Conservation (phyloP, 345 rosid genomes). For the Camelina laxa region DNA sequence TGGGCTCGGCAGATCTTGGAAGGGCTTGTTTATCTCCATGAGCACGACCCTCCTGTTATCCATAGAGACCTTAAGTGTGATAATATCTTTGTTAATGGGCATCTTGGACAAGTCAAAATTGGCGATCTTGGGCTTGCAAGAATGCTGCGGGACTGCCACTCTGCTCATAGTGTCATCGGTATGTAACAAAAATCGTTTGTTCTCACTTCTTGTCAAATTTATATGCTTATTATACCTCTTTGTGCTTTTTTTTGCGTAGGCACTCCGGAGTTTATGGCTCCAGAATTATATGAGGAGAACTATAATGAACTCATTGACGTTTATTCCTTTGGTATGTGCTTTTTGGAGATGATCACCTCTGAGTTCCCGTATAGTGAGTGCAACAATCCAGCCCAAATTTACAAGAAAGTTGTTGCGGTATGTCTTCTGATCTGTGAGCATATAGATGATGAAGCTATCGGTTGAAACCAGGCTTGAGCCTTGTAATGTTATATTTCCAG, state of each 20-base stretch:
- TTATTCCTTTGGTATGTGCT: constrained; percentile 87
- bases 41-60: constrained; percentile 66
- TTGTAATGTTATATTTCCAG: constrained; percentile 44
- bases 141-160: constrained; percentile 54
- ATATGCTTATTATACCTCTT: constrained; percentile 27
- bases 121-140: constrained; percentile 77
- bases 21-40: constrained; percentile 66
- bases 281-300: constrained; percentile 81
- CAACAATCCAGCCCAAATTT: constrained; percentile 71
- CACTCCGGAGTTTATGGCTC: constrained; percentile 93
- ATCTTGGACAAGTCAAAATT: constrained; percentile 72
- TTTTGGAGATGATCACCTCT: constrained; percentile 79
- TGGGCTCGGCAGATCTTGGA: constrained; percentile 66
- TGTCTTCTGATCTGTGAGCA: constrained; percentile 28
- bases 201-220: background rate
- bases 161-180: constrained; percentile 69
- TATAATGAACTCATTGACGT: constrained; percentile 84
- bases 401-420: constrained; percentile 79
- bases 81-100: constrained; percentile 70
- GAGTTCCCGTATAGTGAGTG: constrained; percentile 86
- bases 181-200: constrained; percentile 26
- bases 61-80: constrained; percentile 74
- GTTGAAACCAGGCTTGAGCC: constrained; percentile 11
- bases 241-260: constrained; percentile 48
- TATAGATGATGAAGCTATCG: constrained; percentile 25